A percentile compares a stretch with the other conserved stretches of the same genome.
Conservation (phyloP, 2,329 filamentous ascomycete genomes). For the Coniochaeta sp. region DNA sequence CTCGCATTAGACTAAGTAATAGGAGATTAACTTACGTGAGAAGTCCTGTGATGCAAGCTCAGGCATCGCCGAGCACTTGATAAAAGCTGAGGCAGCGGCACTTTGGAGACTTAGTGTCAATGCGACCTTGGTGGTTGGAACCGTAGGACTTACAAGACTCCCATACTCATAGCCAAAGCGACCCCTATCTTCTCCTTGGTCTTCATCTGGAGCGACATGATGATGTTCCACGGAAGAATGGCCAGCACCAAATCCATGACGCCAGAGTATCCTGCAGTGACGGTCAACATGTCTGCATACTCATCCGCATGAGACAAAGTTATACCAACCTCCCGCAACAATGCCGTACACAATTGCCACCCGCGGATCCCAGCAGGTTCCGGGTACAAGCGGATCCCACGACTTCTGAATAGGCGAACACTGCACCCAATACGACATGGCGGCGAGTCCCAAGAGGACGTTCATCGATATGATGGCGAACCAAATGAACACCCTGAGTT, state of each 20-base stretch:
- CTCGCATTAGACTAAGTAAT: not conserved
- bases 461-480: not conserved
- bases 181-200: slow-evolving; percentile 12
- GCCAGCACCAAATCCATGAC: slow-evolving; percentile 10
- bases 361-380: not conserved
- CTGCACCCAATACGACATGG: not conserved
- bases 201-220: slow-evolving; percentile 10
- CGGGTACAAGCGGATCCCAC: not conserved
- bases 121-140: not conserved
- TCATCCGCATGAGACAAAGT: not conserved
- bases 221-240: slow-evolving; percentile 12
- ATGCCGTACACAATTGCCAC: not conserved
- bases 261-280: slow-evolving; percentile 8
- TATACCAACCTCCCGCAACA: not conserved
- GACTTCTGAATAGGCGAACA: not conserved
- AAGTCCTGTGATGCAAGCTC: slow-evolving; percentile 12
- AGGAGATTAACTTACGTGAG: slow-evolving; percentile 10
- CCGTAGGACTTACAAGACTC: slow-evolving; percentile 9
- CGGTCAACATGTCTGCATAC: not conserved
- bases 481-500: not conserved
- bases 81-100: slow-evolving; percentile 12
- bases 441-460: not conserved
- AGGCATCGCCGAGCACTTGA: slow-evolving; percentile 15
- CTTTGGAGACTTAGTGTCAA: not conserved
- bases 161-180: slow-evolving; percentile 12